phyloP scores from a whole-genome alignment of 2,329 filamentous ascomycete species.

The Ambrosiella xylebori region DNA sequence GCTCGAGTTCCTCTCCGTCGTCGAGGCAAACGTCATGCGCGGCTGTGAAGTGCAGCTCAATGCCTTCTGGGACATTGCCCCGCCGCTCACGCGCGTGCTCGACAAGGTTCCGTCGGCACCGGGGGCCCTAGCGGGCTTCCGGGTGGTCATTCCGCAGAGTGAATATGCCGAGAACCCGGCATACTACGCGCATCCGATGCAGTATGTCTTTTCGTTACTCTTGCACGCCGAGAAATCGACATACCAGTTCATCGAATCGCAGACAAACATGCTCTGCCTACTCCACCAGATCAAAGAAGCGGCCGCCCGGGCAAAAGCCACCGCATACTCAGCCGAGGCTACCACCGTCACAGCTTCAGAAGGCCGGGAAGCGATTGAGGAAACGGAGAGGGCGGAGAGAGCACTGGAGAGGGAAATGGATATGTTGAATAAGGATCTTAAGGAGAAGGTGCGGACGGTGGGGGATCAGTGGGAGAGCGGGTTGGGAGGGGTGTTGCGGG shows the following conservation, averaged over 20 bases:
- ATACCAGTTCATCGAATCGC: constrained; percentile 91
- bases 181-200: constrained; percentile 65
- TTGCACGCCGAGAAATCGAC: constrained; percentile 81
- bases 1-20: constrained; percentile 57
- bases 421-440: constrained; percentile 64
- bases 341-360: constrained; percentile 14
- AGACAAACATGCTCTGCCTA: constrained; percentile 78
- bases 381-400: constrained; percentile 30
- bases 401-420: constrained; percentile 51
- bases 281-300: constrained; percentile 79
- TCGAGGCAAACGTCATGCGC: constrained; percentile 70
- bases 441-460: constrained; percentile 82
- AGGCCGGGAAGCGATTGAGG: constrained; percentile 24
- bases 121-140: constrained; percentile 30
- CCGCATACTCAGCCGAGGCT: constrained; percentile 47
- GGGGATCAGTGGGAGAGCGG: constrained; percentile 84
- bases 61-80: constrained; percentile 96
- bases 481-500: constrained; percentile 58
- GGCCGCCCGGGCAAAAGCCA: constrained; percentile 50
- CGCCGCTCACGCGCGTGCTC: constrained; percentile 57
- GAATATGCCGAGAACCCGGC: constrained; percentile 77
- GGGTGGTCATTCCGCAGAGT: constrained; percentile 56
- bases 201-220: constrained; percentile 77
- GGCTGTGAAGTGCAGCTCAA: constrained; percentile 84
- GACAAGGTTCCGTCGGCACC: constrained; percentile 55